Conservation (phyloP, 163 green algal species). For the Smithsoniella earleae region DNA sequence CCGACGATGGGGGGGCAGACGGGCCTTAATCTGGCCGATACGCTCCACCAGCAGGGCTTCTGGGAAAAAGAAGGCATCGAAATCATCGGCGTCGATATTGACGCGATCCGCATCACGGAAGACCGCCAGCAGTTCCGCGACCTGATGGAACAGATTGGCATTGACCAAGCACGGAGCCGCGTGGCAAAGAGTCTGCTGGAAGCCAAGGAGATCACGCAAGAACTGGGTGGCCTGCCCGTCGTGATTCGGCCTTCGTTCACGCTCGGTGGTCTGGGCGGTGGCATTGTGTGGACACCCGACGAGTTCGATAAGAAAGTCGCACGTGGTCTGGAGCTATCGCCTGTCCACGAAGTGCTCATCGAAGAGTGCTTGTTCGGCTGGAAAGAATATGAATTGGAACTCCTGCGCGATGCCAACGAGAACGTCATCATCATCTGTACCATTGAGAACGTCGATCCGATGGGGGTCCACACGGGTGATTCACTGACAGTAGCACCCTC, state of each 20-base stretch:
- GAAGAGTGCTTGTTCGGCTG: constrained; percentile 94
- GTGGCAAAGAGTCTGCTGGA: constrained; percentile 52
- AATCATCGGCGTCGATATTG: constrained; percentile 97
- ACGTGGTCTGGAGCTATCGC: constrained; percentile 38
- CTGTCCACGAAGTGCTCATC: constrained; percentile 71
- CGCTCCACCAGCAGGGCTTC: constrained; percentile 63
- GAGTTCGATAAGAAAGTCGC: constrained; percentile 57
- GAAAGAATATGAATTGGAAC: constrained; percentile 99
- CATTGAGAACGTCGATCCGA: constrained; percentile 99
- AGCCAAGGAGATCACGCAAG: constrained; percentile 49
- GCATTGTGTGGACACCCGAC: constrained; percentile 82
- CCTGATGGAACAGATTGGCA: constrained; percentile 4
- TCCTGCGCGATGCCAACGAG: constrained; percentile 94
- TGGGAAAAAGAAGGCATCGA: constrained; percentile 88
- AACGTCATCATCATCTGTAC: constrained; percentile 99
- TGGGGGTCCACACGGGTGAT: constrained; percentile 95
- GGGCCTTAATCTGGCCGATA: constrained; percentile 90
- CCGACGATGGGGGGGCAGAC: constrained; percentile 99
- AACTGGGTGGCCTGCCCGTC: constrained; percentile 73
- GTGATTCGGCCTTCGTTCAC: constrained; percentile 98
- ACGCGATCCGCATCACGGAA: constrained; percentile 94
- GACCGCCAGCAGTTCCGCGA: constrained; percentile 67
- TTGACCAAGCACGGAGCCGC: too few species aligned
- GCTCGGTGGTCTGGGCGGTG: constrained; percentile 72
- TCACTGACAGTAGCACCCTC: constrained; percentile 78